Base-by-base conservation (phyloP, 805 yeast species). In the Peterozyma toletana region DNA sequence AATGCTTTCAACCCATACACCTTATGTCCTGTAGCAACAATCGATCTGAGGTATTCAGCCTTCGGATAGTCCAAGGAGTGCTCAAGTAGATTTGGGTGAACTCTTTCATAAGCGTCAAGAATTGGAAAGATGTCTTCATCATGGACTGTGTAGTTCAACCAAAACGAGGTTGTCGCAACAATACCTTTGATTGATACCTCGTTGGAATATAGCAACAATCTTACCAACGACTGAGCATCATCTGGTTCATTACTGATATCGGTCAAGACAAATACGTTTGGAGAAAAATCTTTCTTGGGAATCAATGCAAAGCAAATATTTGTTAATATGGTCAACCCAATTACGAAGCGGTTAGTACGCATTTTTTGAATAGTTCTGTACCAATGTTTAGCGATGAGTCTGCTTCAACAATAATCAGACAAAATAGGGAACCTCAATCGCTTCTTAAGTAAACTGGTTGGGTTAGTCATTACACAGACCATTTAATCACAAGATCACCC, bases 161-260 rank as follows among this genome's bases (percentile, higher is more conserved):
- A 61, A 40, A 39, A 53, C 0, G 66, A 61, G 2, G 66, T 61
- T 1, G 66, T 58, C 5, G 64, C 64, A 6, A 58, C 64, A 15
- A 59, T 50, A 14, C 65, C 66, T 39, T 42, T 53, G 30, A 60
- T 30, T 33, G 52, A 44, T 9, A 61, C 33, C 40, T 61, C 64
- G 42, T 60, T 59, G 7, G 62, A 43, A 49, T 61, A 61, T 9
- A 61, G 43, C n/a, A 61, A 47, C 13, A 57, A 41, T 36, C 64
- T 50, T 5, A 61, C 62, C 3, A 61, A 39, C 2, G 63, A 56
- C 35, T 58, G 60, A 5, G 62, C 59, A 41, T 58, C 63, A 44
- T 58, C 63, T 0, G 62, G 63, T 30, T 58, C 63, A 44, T 61
- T 61, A 17, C 58, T 51, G 30, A 60, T 58, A 44, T 61, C 66